A percentile compares a stretch with the other conserved stretches of the same genome.
phyloP scores from a whole-genome alignment of 257 asterid species.

The Ballota nigra region DNA sequence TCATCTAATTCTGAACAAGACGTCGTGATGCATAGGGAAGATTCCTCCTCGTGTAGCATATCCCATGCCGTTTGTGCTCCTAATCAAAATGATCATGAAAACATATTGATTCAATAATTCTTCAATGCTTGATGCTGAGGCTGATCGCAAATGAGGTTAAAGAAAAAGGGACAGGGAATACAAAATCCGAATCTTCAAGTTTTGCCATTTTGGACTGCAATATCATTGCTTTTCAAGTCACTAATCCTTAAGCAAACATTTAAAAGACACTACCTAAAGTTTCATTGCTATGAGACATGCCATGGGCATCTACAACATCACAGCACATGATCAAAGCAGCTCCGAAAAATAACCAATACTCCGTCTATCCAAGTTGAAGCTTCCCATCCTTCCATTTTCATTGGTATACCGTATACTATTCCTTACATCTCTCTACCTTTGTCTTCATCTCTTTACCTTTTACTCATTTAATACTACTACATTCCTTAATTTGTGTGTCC shows the following conservation, averaged over 20 bases:
- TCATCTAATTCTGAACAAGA: constrained; percentile 81
- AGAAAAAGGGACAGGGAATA: background rate
- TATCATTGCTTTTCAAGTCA: background rate
- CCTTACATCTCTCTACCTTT: no score
- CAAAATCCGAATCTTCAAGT: background rate
- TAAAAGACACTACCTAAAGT: background rate
- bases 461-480: no score
- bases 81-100: constrained; percentile 20
- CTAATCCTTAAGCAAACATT: background rate
- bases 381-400: no score
- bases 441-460: no score
- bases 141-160: background rate
- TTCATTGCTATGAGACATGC: no score
- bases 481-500: no score
- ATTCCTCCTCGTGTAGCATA: constrained; percentile 81
- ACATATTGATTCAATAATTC: background rate
- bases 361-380: no score
- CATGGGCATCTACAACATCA: background rate
- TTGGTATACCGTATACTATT: no score
- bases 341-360: background rate
- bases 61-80: constrained; percentile 98
- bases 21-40: constrained; percentile 64
- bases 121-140: background rate
- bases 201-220: background rate
- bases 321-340: background rate